Evolutionary conservation across 1,284 basidiomycete species (phyloP).

Genomic region (Naganishia sp.): DNA sequence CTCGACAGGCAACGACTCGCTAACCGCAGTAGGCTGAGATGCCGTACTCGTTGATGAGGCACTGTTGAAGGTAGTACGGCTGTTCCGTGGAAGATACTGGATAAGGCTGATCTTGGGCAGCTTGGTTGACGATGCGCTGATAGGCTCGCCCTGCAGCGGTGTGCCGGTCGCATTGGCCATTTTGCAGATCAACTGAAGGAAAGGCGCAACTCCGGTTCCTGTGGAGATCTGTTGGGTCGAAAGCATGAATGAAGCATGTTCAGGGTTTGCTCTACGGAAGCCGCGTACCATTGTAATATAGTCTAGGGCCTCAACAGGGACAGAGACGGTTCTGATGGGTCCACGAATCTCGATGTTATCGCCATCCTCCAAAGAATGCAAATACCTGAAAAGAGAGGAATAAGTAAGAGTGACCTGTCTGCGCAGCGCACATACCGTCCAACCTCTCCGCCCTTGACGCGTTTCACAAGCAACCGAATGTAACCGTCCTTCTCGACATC

Average conservation of each 20-base stretch:
- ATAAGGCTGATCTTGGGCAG: conserved; percentile 38
- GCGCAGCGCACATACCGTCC: conserved; percentile 43
- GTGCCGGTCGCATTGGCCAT: conserved; percentile 30
- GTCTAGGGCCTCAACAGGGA: conserved; percentile 44
- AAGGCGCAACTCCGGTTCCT: conserved; percentile 52
- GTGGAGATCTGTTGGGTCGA: conserved; percentile 44
- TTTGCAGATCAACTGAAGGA: conserved; percentile 51
- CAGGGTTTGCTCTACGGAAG: too few species aligned
- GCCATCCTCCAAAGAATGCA: conserved; percentile 44
- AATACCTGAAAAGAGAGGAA: conserved; percentile 37
- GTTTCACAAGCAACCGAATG: conserved; percentile 48
- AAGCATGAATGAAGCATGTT: not conserved
- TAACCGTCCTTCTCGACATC: conserved; percentile 43
- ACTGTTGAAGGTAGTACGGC: not conserved
- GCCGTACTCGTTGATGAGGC: not conserved
- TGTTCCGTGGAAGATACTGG: conserved; percentile 37
- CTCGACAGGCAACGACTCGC: conserved; percentile 14
- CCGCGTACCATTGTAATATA: conserved; percentile 47
- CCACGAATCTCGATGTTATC: conserved; percentile 48
- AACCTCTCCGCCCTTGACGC: conserved; percentile 51
- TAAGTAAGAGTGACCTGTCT: not conserved
- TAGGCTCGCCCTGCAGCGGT: conserved; percentile 1
- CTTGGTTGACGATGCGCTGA: not conserved
- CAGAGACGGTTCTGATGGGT: conserved; percentile 46
- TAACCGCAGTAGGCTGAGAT: not conserved